Conservation (phyloP, 305 asterid species). For the Solanum aculeatissimum region DNA sequence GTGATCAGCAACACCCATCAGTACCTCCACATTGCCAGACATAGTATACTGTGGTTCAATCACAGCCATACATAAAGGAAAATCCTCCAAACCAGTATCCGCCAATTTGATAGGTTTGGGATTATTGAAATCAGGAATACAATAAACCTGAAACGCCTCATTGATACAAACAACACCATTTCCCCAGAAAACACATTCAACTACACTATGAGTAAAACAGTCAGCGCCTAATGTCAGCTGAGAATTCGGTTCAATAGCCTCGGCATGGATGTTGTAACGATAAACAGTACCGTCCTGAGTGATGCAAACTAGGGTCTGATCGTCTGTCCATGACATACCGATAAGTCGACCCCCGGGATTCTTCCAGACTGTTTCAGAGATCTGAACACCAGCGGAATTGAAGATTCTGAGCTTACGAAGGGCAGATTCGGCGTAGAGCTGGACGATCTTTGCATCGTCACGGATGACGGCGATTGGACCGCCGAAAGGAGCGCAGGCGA, state of each 20-base stretch:
- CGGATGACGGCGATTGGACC: conserved; percentile 94
- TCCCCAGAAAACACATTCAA: conserved; percentile 89
- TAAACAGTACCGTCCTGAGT: conserved; percentile 87
- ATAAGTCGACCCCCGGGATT: conserved; percentile 84
- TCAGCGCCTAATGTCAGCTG: conserved; percentile 48
- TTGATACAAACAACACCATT: conserved; percentile 81
- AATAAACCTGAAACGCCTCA: conserved; percentile 65
- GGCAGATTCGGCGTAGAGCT: conserved; percentile 91
- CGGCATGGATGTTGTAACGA: conserved; percentile 56
- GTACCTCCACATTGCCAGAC: conserved; percentile 94
- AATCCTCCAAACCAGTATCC: conserved; percentile 68
- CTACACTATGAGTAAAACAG: conserved; percentile 61
- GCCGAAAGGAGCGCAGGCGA: conserved; percentile 93
- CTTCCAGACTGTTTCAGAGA: conserved; percentile 79
- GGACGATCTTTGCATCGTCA: conserved; percentile 92
- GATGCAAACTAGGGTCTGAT: conserved; percentile 59
- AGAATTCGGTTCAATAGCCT: conserved; percentile 33
- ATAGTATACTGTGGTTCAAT: conserved; percentile 87
- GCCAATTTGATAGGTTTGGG: conserved; percentile 61
- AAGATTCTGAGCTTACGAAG: conserved; percentile 84
- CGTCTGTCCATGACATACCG: conserved; percentile 92
- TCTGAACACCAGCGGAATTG: conserved; percentile 72
- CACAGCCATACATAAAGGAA: conserved; percentile 89
- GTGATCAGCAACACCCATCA: conserved; percentile 67
- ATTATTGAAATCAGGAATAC: conserved; percentile 62